These are phyloP conservation scores for Picochlorum sp. DNA, from an alignment of 139 green algal species.

Conservation along the genomic window DNA sequence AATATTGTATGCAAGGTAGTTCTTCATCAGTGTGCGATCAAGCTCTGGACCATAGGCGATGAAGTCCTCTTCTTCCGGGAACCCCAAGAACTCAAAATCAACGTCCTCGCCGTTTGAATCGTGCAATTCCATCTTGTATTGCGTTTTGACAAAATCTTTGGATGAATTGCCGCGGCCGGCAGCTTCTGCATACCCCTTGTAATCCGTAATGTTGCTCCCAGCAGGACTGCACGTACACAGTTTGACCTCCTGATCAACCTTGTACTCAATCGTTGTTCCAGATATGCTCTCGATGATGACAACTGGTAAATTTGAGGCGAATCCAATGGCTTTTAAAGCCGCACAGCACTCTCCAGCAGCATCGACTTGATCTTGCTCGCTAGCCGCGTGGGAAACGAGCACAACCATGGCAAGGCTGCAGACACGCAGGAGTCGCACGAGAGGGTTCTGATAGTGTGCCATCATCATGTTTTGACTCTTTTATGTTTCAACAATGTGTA, in stretches of 20 bases:
- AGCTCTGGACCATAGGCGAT: conserved; percentile 43
- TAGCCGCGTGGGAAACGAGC: too few relatives aligned
- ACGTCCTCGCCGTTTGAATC: conserved; percentile 4
- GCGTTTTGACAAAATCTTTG: conserved; percentile 34
- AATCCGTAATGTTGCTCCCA: conserved; percentile 15
- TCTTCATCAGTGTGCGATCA: conserved; percentile 36
- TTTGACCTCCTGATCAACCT: background rate
- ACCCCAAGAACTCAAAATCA: conserved; percentile 27
- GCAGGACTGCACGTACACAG: conserved; percentile 27
- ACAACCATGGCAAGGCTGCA: too few relatives aligned
- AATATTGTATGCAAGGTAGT: conserved; percentile 39
- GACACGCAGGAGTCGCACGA: too few relatives aligned
- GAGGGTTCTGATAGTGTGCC: too few relatives aligned
- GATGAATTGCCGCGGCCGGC: conserved; percentile 16
- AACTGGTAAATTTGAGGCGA: conserved; percentile 32
- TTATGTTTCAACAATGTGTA: too few relatives aligned
- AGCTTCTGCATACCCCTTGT: conserved; percentile 15
- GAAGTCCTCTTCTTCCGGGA: conserved; percentile 40
- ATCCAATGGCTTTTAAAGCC: conserved; percentile 19
- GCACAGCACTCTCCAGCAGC: conserved; percentile 8
- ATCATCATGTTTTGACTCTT: too few relatives aligned
- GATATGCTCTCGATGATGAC: conserved; percentile 32
- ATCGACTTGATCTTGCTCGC: too few relatives aligned
- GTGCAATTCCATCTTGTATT: conserved; percentile 19
- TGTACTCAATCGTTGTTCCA: conserved; percentile 17